Evolutionary conservation across 2,329 filamentous ascomycete species (phyloP).

Genomic region (Clonostachys byssicola): DNA sequence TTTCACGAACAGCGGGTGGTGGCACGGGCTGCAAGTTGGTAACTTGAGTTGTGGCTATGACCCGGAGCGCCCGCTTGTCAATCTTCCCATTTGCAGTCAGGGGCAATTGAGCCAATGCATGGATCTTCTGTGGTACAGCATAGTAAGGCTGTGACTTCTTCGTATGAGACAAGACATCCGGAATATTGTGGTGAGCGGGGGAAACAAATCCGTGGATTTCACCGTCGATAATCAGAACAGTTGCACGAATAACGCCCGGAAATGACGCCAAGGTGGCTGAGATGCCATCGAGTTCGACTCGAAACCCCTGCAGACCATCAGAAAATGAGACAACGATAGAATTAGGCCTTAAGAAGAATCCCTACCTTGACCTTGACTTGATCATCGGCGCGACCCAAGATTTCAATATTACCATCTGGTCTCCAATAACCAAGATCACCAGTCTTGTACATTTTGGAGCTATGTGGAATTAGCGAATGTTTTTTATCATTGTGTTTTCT

Average conservation of each 20-base stretch:
- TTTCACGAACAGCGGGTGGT: neutral
- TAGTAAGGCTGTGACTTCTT: conserved; percentile 47
- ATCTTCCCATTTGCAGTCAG: conserved; percentile 53
- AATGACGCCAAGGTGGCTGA: conserved; percentile 41
- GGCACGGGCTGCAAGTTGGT: neutral
- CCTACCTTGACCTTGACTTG: conserved; percentile 56
- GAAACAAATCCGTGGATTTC: conserved; percentile 48
- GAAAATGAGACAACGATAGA: neutral
- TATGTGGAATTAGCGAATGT: conserved; percentile 8
- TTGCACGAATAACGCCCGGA: conserved; percentile 39
- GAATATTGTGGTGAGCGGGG: conserved; percentile 22
- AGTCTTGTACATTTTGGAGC: conserved; percentile 53
- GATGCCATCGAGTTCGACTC: conserved; percentile 56
- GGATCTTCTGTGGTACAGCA: conserved; percentile 42
- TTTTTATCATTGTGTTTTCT: neutral
- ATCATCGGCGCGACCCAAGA: conserved; percentile 54
- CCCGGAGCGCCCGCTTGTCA: conserved; percentile 41
- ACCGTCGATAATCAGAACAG: conserved; percentile 39
- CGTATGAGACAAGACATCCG: conserved; percentile 31
- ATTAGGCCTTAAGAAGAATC: too few species aligned
- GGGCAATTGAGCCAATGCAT: conserved; percentile 36
- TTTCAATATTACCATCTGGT: conserved; percentile 46
- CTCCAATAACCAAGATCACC: conserved; percentile 55
- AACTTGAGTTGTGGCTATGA: conserved; percentile 19
- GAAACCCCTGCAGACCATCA: conserved; percentile 37